Evolutionary conservation across 306 rosid genomes (phyloP), one percentile per base, ranked within the genome.

Genomic region (Parietaria judaica): DNA sequence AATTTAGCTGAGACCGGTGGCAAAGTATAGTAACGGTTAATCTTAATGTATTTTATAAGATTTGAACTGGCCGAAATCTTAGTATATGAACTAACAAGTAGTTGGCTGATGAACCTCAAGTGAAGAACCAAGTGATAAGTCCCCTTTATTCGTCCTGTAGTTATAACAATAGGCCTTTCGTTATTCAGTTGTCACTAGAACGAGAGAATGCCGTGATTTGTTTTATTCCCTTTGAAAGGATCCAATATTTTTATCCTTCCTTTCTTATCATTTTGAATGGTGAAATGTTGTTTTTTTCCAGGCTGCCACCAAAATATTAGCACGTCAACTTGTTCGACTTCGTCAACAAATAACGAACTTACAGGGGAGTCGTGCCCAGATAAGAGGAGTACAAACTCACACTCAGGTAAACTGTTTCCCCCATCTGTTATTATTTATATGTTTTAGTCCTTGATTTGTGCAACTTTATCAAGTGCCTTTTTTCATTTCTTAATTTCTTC

Each of bases 361-460:
- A 78, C 97, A 91, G 72, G 97, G 97, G 47, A 91, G 97, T 72
- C 97, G 97, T 58, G 97, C 97, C 54, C 97, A 91, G 69, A 87
- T 91, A 68, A 82, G 97, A 82, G 97, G 97, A 12, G 95, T 91
- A 48, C 81, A 94, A 70, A 91, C 97, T 68, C 97, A 91, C 66
- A 91, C 97, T 23, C 97, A 91, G 96, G 97, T 83, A 11, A 48
- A 37, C 10, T 60, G 52, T 12, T 43, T n/a, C 58, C 11, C n/a
- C 35, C 31, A 23, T 41, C 45, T 41, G 15, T n/a, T 59, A 6
- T 23, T 23, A 2, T 23, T 23, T 1, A 1, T 23, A 23, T 23
- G 1, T 23, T 23, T 2, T 23, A 23, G 1, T 23, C 31, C 31
- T 23, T 23, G 36, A 37, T 36, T 4, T 48, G 59, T 48, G 59